Base-by-base conservation (phyloP, 768 basidiomycete species). In the Neoboletus brunneissimus region DNA sequence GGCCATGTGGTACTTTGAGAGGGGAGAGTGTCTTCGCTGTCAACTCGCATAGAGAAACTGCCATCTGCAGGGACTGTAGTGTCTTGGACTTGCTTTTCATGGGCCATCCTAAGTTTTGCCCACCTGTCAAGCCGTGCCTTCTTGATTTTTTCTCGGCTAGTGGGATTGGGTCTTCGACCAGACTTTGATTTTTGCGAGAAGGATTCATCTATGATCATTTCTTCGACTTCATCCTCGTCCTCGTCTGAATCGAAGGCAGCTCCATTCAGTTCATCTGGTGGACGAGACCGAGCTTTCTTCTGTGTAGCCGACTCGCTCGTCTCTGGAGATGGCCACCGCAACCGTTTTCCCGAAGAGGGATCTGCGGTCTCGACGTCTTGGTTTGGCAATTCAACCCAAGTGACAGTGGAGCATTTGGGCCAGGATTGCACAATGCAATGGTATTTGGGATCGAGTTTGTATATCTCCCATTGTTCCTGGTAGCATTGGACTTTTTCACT, bases 391-490 rank as follows among this genome's bases (percentile, higher is more conserved):
- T 71, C 64, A 34, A 64, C 53, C 58, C 55, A 59, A 42, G 50
- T 58, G 34, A 72, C 54, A 16, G 65, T 56, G 20, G 73, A 54
- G 34, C 64, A 65, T 46, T 74, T 69, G 10, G 81, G 79, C 51
- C 72, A 71, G 34, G 67, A 67, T 32, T 72, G 79, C 10, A 89
- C 83, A 55, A 74, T 70, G 65, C 89, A 92, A 23, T 81, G 79
- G 61, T 91, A 91, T n/a, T 71, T 69, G 3, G 86, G 83, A 65
- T 92, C 90, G 9, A 92, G 78, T 66, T 91, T 91, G 73, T 91
- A 86, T 29, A 91, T 84, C 58, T 92, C 90, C 90, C 90, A 92
- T 68, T 91, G 89, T 35, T 91, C 88, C 67, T 87, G 87, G 20
- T 81, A 80, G 65, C 80, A 81, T 55, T 79, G 68, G 51, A 81